Evolutionary conservation across 352 stramenopile species (phyloP), one percentile per base, ranked within the genome.

Genomic region (Phytopythium litorale): DNA sequence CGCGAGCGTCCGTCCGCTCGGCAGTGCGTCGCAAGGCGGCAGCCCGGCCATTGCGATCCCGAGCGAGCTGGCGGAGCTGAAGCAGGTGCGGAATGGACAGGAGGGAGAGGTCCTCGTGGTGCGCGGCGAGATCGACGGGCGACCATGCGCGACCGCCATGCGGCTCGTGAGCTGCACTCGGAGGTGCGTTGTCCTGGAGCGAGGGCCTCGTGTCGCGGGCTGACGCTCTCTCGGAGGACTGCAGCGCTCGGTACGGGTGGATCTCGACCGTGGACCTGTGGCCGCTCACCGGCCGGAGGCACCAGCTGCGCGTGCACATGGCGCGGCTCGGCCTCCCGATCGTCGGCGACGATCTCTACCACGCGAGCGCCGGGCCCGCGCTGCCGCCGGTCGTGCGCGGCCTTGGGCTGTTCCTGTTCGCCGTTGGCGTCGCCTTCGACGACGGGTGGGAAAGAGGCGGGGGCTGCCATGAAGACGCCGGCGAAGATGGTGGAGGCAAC

Each of bases 291-390:
- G 84, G 84, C 2, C 67, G 81, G 35, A 85, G 81, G 65, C 84
- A 92, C 52, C 84, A 92, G 58, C 70, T 92, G 49, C 74, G 81
- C n/a, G 51, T 85, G 25, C 84, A 91, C 64, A 79, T 79, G 65
- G 78, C 79, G 16, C 63, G 49, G 32, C 58, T 84, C 16, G 76
- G 79, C 3, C 81, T 90, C 38, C 79, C 79, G 28, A 88, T 92
- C 55, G 69, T 81, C 23, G 81, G 81, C 11, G 84, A 91, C 43
- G 74, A 88, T 56, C 70, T 91, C 18, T 84, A 92, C 49, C 81
- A 88, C 48, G 43, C 70, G 43, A 32, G 40, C n/a, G 48, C 21
- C 12, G 38, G 33, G 15, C 23, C 21, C 13, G 43, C 32, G 32
- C 25, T 58, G 19, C 28, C 46, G 18, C 51, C 65, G 6, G 80